phyloP scores from a whole-genome alignment of 129 eudicot genomes.

The Arctium minus region DNA sequence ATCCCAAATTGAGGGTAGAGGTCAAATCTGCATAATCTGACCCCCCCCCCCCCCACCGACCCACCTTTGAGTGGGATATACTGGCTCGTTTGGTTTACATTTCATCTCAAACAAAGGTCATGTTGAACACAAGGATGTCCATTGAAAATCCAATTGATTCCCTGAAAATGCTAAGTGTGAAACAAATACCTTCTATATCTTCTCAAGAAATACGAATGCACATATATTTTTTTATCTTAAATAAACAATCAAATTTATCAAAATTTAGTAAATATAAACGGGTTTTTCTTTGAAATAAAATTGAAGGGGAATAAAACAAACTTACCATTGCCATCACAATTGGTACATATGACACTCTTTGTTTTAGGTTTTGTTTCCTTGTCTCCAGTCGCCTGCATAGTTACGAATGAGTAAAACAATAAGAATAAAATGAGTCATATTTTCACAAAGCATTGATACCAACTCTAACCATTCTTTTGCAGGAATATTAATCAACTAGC shows the following conservation, averaged over 20 bases:
- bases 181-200: neutral
- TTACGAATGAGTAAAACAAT: conserved; percentile 6
- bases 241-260: neutral
- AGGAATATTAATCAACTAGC: neutral
- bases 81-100: too few relatives aligned
- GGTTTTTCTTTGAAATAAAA: neutral
- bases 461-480: neutral
- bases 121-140: too few relatives aligned
- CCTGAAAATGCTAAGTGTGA: neutral
- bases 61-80: too few relatives aligned
- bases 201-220: neutral
- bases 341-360: conserved; percentile 49
- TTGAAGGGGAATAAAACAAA: neutral
- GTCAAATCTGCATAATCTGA: too few relatives aligned
- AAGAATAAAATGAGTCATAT: neutral
- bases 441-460: neutral
- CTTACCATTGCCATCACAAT: conserved; percentile 64
- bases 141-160: too few relatives aligned
- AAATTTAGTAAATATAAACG: neutral
- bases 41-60: too few relatives aligned
- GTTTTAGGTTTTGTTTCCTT: conserved; percentile 40
- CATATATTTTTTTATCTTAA: neutral
- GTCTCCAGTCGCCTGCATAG: conserved; percentile 31
- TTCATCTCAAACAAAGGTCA: too few relatives aligned
- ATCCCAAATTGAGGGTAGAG: too few relatives aligned